Evolutionary conservation across 176 grass and related monocot species (phyloP).

Genomic region (Raddia distichophylla): DNA sequence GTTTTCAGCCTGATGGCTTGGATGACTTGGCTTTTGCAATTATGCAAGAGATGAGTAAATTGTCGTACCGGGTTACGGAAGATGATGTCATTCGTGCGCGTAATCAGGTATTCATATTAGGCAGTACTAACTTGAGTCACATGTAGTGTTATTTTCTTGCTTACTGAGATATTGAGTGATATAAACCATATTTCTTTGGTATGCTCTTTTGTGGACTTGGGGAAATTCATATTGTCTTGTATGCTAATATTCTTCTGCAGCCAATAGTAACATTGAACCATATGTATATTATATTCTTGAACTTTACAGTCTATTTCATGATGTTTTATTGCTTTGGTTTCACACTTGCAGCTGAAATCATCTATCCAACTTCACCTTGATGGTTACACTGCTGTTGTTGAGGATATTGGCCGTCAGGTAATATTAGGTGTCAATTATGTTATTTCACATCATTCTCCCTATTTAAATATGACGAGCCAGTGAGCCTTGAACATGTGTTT

Average conservation of each 20-base stretch:
- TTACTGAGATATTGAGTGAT: not conserved
- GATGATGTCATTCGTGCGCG: slow-evolving; percentile 97
- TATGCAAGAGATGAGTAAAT: slow-evolving; percentile 93
- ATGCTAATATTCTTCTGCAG: not conserved
- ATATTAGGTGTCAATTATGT: not conserved
- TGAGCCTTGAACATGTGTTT: slow-evolving; percentile 11
- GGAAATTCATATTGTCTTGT: slow-evolving; percentile 19
- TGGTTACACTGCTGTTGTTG: slow-evolving; percentile 83
- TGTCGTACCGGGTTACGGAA: slow-evolving; percentile 90
- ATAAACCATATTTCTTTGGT: not conserved
- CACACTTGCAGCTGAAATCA: slow-evolving; percentile 88
- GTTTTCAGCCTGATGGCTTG: slow-evolving; percentile 81
- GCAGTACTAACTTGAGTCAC: not conserved
- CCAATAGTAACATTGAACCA: not conserved
- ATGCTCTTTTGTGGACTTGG: not conserved
- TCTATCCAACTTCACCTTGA: slow-evolving; percentile 96
- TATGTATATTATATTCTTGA: not conserved
- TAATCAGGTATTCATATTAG: slow-evolving; percentile 73
- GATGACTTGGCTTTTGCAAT: slow-evolving; percentile 97
- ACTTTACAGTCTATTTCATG: slow-evolving; percentile 20
- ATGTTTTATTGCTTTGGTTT: slow-evolving; percentile 37
- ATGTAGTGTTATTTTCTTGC: not conserved
- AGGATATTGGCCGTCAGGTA: slow-evolving; percentile 99
- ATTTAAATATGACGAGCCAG: slow-evolving; percentile 6
- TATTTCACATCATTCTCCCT: not conserved